These are phyloP conservation scores for Rhodotorula mucilaginosa DNA, from an alignment of 1,284 basidiomycete genomes.

Conservation along the genomic window DNA sequence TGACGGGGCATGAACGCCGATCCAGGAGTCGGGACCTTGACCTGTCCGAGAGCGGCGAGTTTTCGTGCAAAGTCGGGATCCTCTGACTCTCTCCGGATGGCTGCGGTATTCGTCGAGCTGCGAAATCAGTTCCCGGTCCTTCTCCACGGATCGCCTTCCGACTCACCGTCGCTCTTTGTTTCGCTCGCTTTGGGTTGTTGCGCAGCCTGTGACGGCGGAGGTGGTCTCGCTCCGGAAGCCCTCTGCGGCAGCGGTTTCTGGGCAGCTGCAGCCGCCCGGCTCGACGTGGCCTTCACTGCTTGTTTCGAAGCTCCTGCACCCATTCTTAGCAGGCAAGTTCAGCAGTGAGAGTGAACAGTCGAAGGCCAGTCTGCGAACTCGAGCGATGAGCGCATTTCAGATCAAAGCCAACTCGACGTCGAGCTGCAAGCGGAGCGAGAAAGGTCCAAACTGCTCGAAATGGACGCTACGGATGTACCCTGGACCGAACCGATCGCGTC, in stretches of 20 bases:
- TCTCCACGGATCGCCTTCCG: background rate
- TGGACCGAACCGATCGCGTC: conserved; percentile 29
- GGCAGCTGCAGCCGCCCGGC: background rate
- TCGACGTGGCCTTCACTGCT: background rate
- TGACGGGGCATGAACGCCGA: background rate
- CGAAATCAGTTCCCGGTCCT: background rate
- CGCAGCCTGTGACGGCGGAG: background rate
- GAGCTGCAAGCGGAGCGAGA: too few species aligned
- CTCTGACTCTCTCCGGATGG: conserved; percentile 23
- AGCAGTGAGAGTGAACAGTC: background rate
- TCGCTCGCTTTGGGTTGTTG: conserved; percentile 22
- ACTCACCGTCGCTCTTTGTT: conserved; percentile 31
- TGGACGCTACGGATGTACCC: conserved; percentile 5
- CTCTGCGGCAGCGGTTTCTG: background rate
- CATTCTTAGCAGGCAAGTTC: background rate
- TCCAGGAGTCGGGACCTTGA: conserved; percentile 15
- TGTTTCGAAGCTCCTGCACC: conserved; percentile 4
- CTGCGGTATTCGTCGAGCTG: background rate
- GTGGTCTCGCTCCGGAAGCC: background rate
- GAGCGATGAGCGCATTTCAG: background rate
- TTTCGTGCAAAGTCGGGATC: conserved; percentile 30
- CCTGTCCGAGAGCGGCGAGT: conserved; percentile 27
- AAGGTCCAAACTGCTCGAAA: background rate
- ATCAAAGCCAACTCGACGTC: too few species aligned
- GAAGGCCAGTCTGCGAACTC: background rate